phyloP scores from a whole-genome alignment of 345 rosid species.

The Moringa oleifera region DNA sequence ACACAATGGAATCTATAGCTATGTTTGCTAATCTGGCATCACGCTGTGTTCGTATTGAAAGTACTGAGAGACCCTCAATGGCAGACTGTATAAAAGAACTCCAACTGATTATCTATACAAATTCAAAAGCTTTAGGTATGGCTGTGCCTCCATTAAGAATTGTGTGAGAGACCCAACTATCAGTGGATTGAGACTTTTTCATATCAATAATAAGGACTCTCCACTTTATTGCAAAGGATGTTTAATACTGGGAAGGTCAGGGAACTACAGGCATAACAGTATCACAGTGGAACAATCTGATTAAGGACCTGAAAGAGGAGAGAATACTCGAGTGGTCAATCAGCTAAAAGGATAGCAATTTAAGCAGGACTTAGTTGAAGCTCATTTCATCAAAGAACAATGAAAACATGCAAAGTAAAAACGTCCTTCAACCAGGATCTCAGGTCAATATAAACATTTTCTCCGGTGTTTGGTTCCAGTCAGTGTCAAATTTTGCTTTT shows the following conservation, averaged over 20 bases:
- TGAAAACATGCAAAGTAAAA: background rate
- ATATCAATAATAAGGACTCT: constrained; percentile 17
- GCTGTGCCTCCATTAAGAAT: constrained; percentile 47
- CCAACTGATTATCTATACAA: constrained; percentile 59
- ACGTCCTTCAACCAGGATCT: constrained; percentile 2
- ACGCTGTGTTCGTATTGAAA: constrained; percentile 80
- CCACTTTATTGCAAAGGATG: constrained; percentile 6
- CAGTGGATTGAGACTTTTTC: constrained; percentile 16
- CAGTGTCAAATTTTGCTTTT: constrained; percentile 12
- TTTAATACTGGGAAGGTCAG: background rate
- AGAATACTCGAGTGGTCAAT: constrained; percentile 4
- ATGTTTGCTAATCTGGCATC: constrained; percentile 94
- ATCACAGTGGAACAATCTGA: constrained; percentile 3
- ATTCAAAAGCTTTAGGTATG: constrained; percentile 62
- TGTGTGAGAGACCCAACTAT: constrained; percentile 28
- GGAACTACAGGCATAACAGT: constrained; percentile 1
- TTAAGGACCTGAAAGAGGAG: background rate
- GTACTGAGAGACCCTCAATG: constrained; percentile 83
- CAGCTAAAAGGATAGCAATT: constrained; percentile 7
- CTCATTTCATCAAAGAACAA: constrained; percentile 5
- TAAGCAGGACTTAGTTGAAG: constrained; percentile 3
- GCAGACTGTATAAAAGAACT: constrained; percentile 81
- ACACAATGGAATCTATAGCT: constrained; percentile 70
- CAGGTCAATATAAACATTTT: constrained; percentile 9
- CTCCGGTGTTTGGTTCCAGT: constrained; percentile 8